Conservation (phyloP, 192 early-diverging fungal genomes). For the Dimargaris cristalligena region DNA sequence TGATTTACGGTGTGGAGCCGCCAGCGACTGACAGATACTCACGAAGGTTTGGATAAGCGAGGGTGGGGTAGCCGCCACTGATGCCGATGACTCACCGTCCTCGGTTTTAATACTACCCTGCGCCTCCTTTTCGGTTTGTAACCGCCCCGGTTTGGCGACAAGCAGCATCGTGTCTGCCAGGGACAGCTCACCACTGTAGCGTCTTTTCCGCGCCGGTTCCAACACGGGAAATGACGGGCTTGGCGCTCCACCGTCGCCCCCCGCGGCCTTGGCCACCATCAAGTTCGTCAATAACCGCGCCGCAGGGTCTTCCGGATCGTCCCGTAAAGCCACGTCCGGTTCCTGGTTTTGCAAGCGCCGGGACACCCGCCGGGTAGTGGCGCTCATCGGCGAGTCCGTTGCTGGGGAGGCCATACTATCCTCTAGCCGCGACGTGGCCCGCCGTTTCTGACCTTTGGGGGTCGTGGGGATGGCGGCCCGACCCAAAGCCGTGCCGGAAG, state of each 20-base stretch:
- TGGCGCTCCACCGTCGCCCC: background rate
- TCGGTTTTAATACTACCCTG: no score
- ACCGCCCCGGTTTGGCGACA: no score
- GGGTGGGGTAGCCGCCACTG: no score
- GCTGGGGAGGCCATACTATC: background rate
- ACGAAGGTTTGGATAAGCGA: no score
- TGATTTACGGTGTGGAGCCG: background rate
- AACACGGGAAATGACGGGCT: background rate
- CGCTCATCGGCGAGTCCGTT: background rate
- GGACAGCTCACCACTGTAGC: constrained; percentile 13
- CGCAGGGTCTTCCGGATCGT: background rate
- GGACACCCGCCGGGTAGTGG: background rate
- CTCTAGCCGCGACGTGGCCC: background rate
- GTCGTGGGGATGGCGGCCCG: constrained; percentile 13
- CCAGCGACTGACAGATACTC: constrained; percentile 13
- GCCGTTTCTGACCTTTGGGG: constrained; percentile 11
- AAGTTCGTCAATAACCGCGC: no score
- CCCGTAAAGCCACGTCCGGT: background rate
- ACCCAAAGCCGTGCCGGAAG: constrained; percentile 3
- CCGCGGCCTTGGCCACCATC: background rate
- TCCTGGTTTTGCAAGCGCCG: background rate
- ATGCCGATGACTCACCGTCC: no score
- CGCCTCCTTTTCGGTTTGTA: no score
- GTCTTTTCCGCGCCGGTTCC: constrained; percentile 2
- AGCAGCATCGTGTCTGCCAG: constrained; percentile 14